phyloP scores from a whole-genome alignment of 106 monocot species.

The Phalaenopsis equestris region DNA sequence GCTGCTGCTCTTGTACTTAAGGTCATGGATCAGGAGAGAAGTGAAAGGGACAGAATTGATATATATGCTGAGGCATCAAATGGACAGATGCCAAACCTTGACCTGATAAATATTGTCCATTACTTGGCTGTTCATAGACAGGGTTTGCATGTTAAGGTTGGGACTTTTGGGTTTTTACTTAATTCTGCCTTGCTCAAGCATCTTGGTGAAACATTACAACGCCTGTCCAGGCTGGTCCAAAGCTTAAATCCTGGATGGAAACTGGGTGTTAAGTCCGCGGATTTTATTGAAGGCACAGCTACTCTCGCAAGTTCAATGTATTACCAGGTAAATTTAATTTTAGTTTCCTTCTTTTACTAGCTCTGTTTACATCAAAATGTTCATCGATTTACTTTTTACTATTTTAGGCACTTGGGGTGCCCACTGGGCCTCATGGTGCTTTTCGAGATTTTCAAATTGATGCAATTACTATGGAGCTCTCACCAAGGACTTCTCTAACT shows the following conservation, averaged over 20 bases:
- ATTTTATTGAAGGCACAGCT: constrained; percentile 71
- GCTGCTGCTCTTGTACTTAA: constrained; percentile 76
- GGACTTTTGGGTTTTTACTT: constrained; percentile 33
- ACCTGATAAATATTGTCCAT: constrained; percentile 82
- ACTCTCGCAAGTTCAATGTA: constrained; percentile 79
- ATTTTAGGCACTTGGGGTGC: constrained; percentile 73
- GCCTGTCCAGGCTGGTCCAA: constrained; percentile 36
- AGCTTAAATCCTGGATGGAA: constrained; percentile 60
- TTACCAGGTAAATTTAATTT: constrained; percentile 48
- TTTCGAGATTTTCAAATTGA: constrained; percentile 90
- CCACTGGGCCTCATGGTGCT: constrained; percentile 78
- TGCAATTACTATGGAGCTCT: constrained; percentile 62
- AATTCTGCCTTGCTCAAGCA: constrained; percentile 37
- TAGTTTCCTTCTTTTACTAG: constrained; percentile 2
- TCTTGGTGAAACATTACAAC: constrained; percentile 45
- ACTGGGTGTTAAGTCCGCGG: constrained; percentile 40
- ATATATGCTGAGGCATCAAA: constrained; percentile 89
- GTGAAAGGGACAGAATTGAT: constrained; percentile 49
- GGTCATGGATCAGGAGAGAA: constrained; percentile 42
- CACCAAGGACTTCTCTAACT: constrained; percentile 33
- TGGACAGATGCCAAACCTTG: constrained; percentile 97
- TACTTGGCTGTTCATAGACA: constrained; percentile 84
- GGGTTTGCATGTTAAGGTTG: constrained; percentile 62
- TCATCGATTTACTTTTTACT: constrained; percentile 3
- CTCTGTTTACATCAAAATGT: neutral